Evolutionary conservation across 331 rosid genomes (phyloP), one percentile per base, ranked within the genome.

Genomic region (Telfairia occidentalis): DNA sequence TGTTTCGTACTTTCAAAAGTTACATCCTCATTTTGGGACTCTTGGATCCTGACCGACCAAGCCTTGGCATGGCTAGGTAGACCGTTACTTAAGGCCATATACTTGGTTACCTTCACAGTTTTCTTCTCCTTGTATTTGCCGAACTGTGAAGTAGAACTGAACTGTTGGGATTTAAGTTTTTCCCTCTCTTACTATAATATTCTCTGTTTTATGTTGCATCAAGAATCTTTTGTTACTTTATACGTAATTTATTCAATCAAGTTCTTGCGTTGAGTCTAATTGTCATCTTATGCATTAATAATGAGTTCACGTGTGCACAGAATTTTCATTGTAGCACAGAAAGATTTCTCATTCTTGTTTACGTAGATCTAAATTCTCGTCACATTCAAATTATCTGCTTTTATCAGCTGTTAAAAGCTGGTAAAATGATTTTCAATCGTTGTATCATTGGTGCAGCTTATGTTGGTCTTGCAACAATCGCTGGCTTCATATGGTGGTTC

Each of bases 401-500:
- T 59, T 77, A 75, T 43, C 9, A 54, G 50, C 35, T 71, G 38
- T 57, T 77, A 74, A 78, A 13, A 29, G 67, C 67, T 1, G 0
- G 60, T 23, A 54, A 75, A 40, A n/a, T 5, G 34, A n/a, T 30
- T 49, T 19, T 37, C 40, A 66, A 42, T 78, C 78, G 48, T 48
- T 26, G 26, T 77, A 48, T 90, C 79, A 42, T 78, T 85, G 45
- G 71, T 84, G 91, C 97, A 93, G 98, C 96, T 81, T 94, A 94
- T 88, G 98, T 94, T 73, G 98, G 98, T 76, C 89, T 91, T 67
- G 97, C 97, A 9, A 94, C 98, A 1, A 79, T 94, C 84, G 97
- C 92, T 12, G 98, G 98, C 73, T 94, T 94, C 73, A 87, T 94
- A 78, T 94, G 98, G 98, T 94, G 98, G 98, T 94, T 89, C 87